phyloP scores from a whole-genome alignment of 345 rosid genomes.

The Gossypium ekmanianum region DNA sequence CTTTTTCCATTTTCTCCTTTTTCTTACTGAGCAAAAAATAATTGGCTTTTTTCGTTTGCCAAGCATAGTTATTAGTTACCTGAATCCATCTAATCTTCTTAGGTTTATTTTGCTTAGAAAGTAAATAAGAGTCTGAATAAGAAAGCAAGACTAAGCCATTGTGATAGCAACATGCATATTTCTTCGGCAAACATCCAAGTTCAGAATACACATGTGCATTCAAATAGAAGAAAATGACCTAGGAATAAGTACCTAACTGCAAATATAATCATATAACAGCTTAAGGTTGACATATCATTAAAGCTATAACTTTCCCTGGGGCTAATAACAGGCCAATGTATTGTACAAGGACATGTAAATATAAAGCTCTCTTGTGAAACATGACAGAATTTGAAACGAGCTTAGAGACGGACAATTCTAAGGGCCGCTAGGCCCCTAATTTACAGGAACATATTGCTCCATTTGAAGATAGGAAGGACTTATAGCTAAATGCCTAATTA shows the following conservation, averaged over 20 bases:
- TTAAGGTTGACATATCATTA: neutral
- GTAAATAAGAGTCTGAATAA: neutral
- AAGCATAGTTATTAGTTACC: slow-evolving; percentile 1
- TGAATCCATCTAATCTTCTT: neutral
- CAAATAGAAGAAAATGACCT: neutral
- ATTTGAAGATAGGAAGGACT: neutral
- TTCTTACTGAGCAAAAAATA: neutral
- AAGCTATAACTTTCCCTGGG: neutral
- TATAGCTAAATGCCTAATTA: slow-evolving; percentile 1
- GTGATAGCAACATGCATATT: neutral
- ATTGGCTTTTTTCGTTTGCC: neutral
- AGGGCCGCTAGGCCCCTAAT: neutral
- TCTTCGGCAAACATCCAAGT: neutral
- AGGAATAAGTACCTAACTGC: neutral
- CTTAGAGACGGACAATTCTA: neutral
- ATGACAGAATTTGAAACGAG: neutral
- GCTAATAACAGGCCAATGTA: neutral
- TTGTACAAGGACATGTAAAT: neutral
- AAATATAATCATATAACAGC: neutral
- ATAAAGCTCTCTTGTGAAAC: neutral
- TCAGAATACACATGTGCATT: neutral
- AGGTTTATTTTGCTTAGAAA: neutral
- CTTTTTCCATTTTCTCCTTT: neutral
- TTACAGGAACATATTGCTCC: neutral
- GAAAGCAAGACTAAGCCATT: neutral